A percentile compares a stretch with the other conserved stretches of the same genome.
Evolutionary conservation across 176 grass and related monocot species (phyloP).

Genomic region (Oropetium thomaeum): DNA sequence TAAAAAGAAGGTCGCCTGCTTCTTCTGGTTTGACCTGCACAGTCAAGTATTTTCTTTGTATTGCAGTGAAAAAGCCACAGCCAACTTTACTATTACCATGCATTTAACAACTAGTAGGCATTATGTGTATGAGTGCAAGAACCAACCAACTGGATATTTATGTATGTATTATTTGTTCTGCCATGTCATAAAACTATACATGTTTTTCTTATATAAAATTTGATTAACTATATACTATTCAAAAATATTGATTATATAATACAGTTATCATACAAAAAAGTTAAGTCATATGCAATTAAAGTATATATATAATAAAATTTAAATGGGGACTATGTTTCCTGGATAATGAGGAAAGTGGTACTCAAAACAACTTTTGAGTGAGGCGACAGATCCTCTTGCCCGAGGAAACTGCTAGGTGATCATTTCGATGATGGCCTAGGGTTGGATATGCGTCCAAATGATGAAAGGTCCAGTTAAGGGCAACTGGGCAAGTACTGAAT

Average conservation of each 20-base stretch:
- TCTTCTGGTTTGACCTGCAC: constrained; percentile 45
- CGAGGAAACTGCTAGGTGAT: constrained; percentile 13
- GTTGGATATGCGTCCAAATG: constrained; percentile 30
- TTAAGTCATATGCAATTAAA: no score
- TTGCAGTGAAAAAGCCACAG: constrained; percentile 26
- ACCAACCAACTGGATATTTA: background rate
- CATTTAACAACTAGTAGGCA: background rate
- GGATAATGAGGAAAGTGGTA: constrained; percentile 9
- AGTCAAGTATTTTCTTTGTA: background rate
- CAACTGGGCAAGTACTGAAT: constrained; percentile 39
- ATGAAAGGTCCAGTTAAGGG: constrained; percentile 47
- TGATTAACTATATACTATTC: no score
- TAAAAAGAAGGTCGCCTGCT: background rate
- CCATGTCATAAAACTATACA: background rate
- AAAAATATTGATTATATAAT: no score
- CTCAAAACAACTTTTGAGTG: constrained; percentile 23
- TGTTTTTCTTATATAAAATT: background rate
- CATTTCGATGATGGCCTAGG: background rate
- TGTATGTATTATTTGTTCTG: background rate
- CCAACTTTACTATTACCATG: constrained; percentile 4
- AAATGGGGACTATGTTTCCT: no score
- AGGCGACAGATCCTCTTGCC: constrained; percentile 30
- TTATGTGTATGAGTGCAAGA: background rate
- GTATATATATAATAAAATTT: no score
- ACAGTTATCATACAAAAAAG: no score